Evolutionary conservation across 208 protist genomes (phyloP).

Genomic region (Crithidia acanthocephali): DNA sequence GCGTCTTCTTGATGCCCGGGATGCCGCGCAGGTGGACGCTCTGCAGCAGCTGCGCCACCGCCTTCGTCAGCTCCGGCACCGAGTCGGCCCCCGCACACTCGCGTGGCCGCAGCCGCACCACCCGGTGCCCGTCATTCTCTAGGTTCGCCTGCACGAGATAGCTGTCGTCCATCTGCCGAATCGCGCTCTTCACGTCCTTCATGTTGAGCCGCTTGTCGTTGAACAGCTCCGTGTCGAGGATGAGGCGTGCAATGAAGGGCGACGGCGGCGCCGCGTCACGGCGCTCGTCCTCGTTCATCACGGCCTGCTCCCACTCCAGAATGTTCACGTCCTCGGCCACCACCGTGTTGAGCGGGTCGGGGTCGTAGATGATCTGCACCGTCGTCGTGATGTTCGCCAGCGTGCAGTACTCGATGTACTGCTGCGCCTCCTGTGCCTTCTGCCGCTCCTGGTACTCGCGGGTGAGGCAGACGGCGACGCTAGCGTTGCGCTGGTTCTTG

Average conservation of each 20-base stretch:
- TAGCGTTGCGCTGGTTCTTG: conserved; percentile 96
- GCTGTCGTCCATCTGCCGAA: conserved; percentile 83
- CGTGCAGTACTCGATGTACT: conserved; percentile 96
- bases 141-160: conserved; percentile 91
- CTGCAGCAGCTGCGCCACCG: conserved; percentile 67
- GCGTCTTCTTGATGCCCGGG: conserved; percentile 95
- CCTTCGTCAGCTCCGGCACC: conserved; percentile 66
- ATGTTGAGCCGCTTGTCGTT: conserved; percentile 94
- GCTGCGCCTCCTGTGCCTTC: conserved; percentile 90
- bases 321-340: conserved; percentile 95
- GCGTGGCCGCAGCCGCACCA: conserved; percentile 92
- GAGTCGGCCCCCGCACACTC: conserved; percentile 50
- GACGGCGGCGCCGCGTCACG: conserved; percentile 55
- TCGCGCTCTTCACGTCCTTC: conserved; percentile 93
- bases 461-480: conserved; percentile 94
- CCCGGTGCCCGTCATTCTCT: conserved; percentile 94
- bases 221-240: conserved; percentile 93
- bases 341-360: conserved; percentile 92
- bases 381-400: conserved; percentile 88
- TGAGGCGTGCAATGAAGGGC: conserved; percentile 97
- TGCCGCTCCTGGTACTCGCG: conserved; percentile 54
- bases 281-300: conserved; percentile 62
- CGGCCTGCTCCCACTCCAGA: conserved; percentile 63
- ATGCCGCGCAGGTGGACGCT: conserved; percentile 94
- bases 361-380: conserved; percentile 98